Base-by-base conservation (phyloP, 2,329 filamentous ascomycete genomes). In the Curvularia eragrostidis region DNA sequence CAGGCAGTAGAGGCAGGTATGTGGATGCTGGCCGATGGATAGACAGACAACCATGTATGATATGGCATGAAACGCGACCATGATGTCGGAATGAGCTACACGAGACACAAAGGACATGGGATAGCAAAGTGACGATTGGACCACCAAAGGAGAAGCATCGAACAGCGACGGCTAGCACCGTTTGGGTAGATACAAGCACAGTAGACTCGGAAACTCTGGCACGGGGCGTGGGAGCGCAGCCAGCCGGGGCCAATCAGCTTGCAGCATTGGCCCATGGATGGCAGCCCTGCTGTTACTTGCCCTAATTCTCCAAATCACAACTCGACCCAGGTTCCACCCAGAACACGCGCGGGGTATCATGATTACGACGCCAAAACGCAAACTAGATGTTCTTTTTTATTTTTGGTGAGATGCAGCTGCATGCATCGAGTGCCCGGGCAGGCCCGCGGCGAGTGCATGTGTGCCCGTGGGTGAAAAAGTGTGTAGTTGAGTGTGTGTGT, bases 1-100 rank as follows among this genome's bases (percentile, higher is more conserved):
- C 76, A 83, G 80, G 71, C 79, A 83, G 67, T 76, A 75, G 67
- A 54, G 23, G 3, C 19, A 44, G 39, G 8, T 24, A 39, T 38
- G 43, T 28, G 24, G 48, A 47, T 26, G 54, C 53, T 48, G 42
- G 47, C 39, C 44, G 23, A 57, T 39, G 44, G 8, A 54, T 42
- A 30, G 28, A 41, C 48, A 30, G 28, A 41, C 48, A 36, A 43
- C 54, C 23, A 48, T 48, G 61, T 42, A 58, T 48, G 58, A 57
- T 44, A 65, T 56, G 61, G 59, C 28, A 57, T 49, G 61, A 34
- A 34, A 56, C 51, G 53, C 59, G 59, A 61, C 52, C 46, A 63
- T 53, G 44, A 62, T 34, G 57, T 38, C 51, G 36, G n/a, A 52
- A 58, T 10, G 41, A 60, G 24, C 34, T 46, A 43, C 47, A 60